Base-by-base conservation (phyloP, 345 rosid genomes). In the Moringa oleifera region DNA sequence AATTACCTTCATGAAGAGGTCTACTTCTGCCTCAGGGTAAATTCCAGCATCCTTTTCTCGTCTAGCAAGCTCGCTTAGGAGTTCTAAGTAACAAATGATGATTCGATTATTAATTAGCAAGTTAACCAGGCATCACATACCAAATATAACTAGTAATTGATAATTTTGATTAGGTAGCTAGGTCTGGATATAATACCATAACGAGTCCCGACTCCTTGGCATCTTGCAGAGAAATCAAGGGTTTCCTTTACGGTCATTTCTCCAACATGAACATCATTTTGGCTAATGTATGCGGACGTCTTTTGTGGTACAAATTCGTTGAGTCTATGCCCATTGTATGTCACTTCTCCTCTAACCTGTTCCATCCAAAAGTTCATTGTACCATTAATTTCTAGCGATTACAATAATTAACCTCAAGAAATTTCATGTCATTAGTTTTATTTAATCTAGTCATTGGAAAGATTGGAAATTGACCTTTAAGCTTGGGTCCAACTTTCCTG, bases 221-320 rank as follows among this genome's bases (percentile, higher is more conserved):
- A 93, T 53, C 96, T 82, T 15, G 97, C 96, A 2, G 97, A 93
- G 75, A 93, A 93, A 74, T 93, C 97, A 0, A 93, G 71, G 16
- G 97, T 93, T 75, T 93, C 98, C 80, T 81, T 87, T 9, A 93
- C 97, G 0, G 97, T 93, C 97, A 93, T 74, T 19, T 77, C 87
- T 67, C 94, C 98, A 3, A 83, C 70, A 65, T 93, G 98, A 72
- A 86, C 90, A 70, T 93, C 98, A 51, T 90, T 88, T 74, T 90
- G 98, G 63, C 98, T 86, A 57, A 93, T 90, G 55, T 88, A 93
- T 0, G 97, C 98, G 2, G 98, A 88, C 33, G 97, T 84, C 74
- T 93, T 93, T 64, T 73, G 84, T 5, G 98, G 88, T 20, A 84
- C 90, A 70, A 93, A 81, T 58, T 93, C 97, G 13, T 78, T 73